Base-by-base conservation (phyloP, 129 eudicot species). In the Dittrichia graveolens region DNA sequence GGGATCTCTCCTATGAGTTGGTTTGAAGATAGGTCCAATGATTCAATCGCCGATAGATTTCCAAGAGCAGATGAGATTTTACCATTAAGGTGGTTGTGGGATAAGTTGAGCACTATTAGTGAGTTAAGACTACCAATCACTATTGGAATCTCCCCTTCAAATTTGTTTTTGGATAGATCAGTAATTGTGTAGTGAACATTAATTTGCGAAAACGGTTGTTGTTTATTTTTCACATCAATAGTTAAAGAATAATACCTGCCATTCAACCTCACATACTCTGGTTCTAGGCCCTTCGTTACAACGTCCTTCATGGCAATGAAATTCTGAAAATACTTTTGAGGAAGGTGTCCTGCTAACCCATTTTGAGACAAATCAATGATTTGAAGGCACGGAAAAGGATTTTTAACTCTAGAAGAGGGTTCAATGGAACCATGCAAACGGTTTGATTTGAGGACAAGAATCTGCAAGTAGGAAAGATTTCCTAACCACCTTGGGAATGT, bases 281-380 rank as follows among this genome's bases (percentile, higher is more conserved):
- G 12, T 19, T 14, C 7, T 7, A 8, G 15, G 40, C 1, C 5
- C 0, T 8, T 50, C 8, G 39, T 54, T 24, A 11, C 58, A 6
- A 37, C 61, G 5, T 48, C 38, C 67, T 10, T 74, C 85, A 86
- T 83, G 8, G 82, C 83, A 12, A 15, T 42, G 13, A 83, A 75
- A 16, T 71, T 65, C 60, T 41, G 34, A 13, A 83, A 45, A 41
- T 31, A 80, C 1, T 4, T 41, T 12, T 1, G 0, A 2, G 84
- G 88, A 43, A 86, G 62, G 3, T 5, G 3, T 1, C 88, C 88
- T 15, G 13, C 49, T 15, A 87, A 75, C 47, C 16, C 40, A 42
- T 87, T 84, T 10, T 67, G 11, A 5, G 89, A 79, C 24, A 87
- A 46, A 69, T 77, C 82, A 5, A 88, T 34, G 12, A 85, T 74